Evolutionary conservation across 495 filamentous ascomycete species (phyloP), one percentile per base, ranked within the genome.

Genomic region (Aspergillus bertholletiae): DNA sequence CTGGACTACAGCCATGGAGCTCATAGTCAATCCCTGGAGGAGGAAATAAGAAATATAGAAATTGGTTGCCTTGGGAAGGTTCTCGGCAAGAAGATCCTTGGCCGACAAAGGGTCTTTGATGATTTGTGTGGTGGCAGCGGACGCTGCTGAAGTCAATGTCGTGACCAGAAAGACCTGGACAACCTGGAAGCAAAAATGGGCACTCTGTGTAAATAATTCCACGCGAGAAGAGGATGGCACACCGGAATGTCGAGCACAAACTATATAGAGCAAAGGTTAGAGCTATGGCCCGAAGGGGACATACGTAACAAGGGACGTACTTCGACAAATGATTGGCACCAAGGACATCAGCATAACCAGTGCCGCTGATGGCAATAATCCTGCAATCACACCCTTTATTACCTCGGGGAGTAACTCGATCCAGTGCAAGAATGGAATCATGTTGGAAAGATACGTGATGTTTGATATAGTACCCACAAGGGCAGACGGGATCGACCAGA

Each of bases 41-140:
- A 96, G 84, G 64, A 96, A 92, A 74, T 93, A 96, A 1, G 88
- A 87, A 37, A 96, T 88, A 71, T 94, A 96, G 65, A 96, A 89
- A 68, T 92, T 96, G 56, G 88, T 92, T 3, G 88, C 81, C 58
- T 85, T 88, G 5, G 92, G 92, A 2, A 96, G 66, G 57, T 87
- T 87, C 39, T 80, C 55, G 3, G 92, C 85, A 23, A 96, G 75
- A 11, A 96, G 76, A 23, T 70, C 76, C 5, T 88, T 79, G 35
- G 77, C 81, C 1, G 71, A 75, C 7, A 74, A 62, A 2, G 92
- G 92, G 44, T 88, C 65, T 5, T 88, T 57, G 51, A 80, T 75
- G 55, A 96, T 90, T 48, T 84, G 65, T 11, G 70, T 51, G 22
- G 81, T 84, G 3, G 86, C 78, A 7, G 90, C 79, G 1, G 90